Conservation (phyloP, 371 early-diverging fungal genomes). For the Mortierella sp. region DNA sequence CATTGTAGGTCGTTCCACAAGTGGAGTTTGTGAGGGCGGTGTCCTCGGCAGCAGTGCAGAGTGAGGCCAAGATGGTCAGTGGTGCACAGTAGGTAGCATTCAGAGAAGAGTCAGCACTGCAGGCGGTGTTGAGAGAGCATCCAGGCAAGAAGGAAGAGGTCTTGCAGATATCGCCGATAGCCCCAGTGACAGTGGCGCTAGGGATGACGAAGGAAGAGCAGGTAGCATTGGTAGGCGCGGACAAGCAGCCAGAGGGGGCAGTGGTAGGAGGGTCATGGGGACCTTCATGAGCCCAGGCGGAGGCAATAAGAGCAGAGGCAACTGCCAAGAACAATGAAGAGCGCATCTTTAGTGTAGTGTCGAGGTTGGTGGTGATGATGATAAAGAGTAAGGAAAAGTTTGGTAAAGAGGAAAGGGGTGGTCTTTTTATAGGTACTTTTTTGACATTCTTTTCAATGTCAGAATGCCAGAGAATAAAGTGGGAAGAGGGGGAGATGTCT, state of each 20-base stretch:
- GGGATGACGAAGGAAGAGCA: slow-evolving; percentile 45
- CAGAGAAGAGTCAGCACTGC: slow-evolving; percentile 34
- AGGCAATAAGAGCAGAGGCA: slow-evolving; percentile 34
- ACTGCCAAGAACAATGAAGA: slow-evolving; percentile 34
- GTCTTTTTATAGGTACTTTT: neutral
- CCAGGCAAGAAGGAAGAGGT: slow-evolving; percentile 49
- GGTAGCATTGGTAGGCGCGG: slow-evolving; percentile 44
- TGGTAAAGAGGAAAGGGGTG: slow-evolving; percentile 1
- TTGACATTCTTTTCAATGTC: neutral
- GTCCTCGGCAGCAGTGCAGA: slow-evolving; percentile 48
- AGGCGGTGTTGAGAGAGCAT: slow-evolving; percentile 55
- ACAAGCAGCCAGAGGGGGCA: slow-evolving; percentile 44
- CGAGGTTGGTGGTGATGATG: neutral
- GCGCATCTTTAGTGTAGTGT: slow-evolving; percentile 34
- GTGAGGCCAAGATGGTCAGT: slow-evolving; percentile 46
- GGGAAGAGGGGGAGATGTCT: neutral
- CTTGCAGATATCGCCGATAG: slow-evolving; percentile 45
- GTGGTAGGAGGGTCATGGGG: slow-evolving; percentile 24
- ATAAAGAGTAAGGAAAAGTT: slow-evolving; percentile 8
- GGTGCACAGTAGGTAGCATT: slow-evolving; percentile 44
- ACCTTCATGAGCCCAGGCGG: slow-evolving; percentile 41
- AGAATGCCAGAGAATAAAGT: slow-evolving; percentile 1
- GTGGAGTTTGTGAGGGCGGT: slow-evolving; percentile 23
- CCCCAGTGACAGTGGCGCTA: slow-evolving; percentile 24
- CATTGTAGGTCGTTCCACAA: slow-evolving; percentile 44